Base-by-base conservation (phyloP, 306 rosid genomes). In the Hippophae gyantsensis region DNA sequence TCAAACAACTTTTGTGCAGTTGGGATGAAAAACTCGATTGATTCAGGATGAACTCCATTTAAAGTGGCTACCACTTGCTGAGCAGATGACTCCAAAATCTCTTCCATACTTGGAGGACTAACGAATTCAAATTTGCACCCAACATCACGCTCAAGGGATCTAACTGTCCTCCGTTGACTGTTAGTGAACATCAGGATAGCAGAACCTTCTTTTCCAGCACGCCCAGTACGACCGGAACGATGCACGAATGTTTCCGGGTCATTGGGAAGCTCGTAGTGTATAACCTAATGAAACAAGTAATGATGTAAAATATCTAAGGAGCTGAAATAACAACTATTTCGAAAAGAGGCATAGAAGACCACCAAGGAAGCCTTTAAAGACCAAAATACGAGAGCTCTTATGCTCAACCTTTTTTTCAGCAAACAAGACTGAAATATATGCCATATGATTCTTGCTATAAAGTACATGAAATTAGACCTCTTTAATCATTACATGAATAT, bases 161-260 rank as follows among this genome's bases (percentile, higher is more conserved):
- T 80, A 48, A 93, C 88, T 40, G 97, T 93, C 82, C 99, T 86
- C 81, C 89, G 88, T 84, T 93, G 99, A 78, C 76, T 88, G 53
- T 76, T 81, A 40, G 96, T 86, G 76, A 80, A 93, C 97, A 93
- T 71, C 69, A 93, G 72, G 80, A 93, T 71, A 48, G 95, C 90
- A 72, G 63, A 68, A 68, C 99, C 99, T 70, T 69, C 77, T 72
- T 93, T 93, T 67, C 99, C 97, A 26, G 99, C 99, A 57, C 99
- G 97, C 40, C 96, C 99, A 40, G 99, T 93, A 63, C 99, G 97
- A 42, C 99, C 99, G 68, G 99, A 93, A 60, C 99, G 99, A 64
- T 93, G 99, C 26, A 93, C 97, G 53, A 93, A 93, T 54, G 99
- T 93, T 78, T 93, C 99, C 2, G 99, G 87, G 82, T 93, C 99